Conservation (phyloP, 768 basidiomycete genomes). For the Mrakia blollopis region DNA sequence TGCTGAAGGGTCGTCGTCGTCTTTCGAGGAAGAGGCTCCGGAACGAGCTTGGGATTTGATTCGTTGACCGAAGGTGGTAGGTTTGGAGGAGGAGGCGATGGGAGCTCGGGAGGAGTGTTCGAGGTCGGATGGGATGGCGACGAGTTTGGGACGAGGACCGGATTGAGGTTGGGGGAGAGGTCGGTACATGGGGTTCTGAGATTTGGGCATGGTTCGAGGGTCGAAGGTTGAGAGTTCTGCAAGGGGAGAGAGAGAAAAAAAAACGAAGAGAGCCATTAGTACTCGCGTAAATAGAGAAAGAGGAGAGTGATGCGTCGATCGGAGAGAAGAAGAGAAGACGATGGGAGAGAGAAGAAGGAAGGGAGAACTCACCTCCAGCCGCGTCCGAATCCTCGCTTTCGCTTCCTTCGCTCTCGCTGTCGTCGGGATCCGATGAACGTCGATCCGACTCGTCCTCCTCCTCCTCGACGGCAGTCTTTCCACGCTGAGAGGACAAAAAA, state of each 20-base stretch:
- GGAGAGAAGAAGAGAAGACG: not conserved
- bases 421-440: conserved; percentile 40
- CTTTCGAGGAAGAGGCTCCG: not conserved
- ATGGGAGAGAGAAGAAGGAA: not conserved
- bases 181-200: conserved; percentile 58
- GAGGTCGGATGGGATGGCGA: conserved; percentile 53
- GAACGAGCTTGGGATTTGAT: conserved; percentile 25
- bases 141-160: conserved; percentile 59
- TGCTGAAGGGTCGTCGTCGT: not conserved
- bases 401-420: conserved; percentile 34
- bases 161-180: conserved; percentile 38
- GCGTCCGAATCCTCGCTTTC: conserved; percentile 42
- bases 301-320: too few species aligned
- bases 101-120: conserved; percentile 21
- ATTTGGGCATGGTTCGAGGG: conserved; percentile 33
- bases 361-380: conserved; percentile 41
- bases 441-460: conserved; percentile 82
- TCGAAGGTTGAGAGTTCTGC: conserved; percentile 38
- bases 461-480: conserved; percentile 76
- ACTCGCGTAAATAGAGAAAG: too few species aligned
- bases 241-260: too few species aligned
- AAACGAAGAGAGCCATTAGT: too few species aligned
- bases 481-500: conserved; percentile 38
- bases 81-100: conserved; percentile 29
- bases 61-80: conserved; percentile 27